phyloP scores from a whole-genome alignment of 2,329 filamentous ascomycete species.

The Thielaviopsis euricoi region DNA sequence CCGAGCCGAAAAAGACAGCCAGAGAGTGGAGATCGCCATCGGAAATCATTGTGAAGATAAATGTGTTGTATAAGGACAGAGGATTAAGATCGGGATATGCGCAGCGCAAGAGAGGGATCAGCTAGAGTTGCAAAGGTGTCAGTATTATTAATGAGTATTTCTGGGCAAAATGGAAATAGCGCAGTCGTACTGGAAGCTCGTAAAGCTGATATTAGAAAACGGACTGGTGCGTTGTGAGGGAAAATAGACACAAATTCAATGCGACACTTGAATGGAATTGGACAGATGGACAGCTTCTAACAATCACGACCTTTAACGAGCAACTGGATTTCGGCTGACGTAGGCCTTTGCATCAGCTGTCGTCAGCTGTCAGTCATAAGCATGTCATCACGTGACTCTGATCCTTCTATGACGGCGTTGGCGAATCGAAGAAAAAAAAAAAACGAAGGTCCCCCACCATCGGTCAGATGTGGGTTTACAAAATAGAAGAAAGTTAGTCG shows the following conservation, averaged over 20 bases:
- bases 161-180: background rate
- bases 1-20: conserved; percentile 80
- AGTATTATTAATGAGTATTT: background rate
- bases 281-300: conserved; percentile 12
- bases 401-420: conserved; percentile 7
- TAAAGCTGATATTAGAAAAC: background rate
- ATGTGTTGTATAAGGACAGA: conserved; percentile 11
- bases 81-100: conserved; percentile 10
- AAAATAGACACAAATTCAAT: background rate
- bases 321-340: conserved; percentile 6
- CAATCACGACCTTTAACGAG: conserved; percentile 7
- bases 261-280: conserved; percentile 4
- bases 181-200: background rate
- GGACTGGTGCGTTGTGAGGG: background rate
- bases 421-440: background rate
- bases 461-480: conserved; percentile 5
- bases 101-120: background rate
- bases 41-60: conserved; percentile 61
- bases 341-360: background rate
- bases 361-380: background rate
- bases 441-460: conserved; percentile 10
- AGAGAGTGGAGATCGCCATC: conserved; percentile 82
- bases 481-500: conserved; percentile 2
- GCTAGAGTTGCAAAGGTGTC: background rate
- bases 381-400: background rate